Evolutionary conservation across 2,329 filamentous ascomycete genomes (phyloP), one percentile per base, ranked within the genome.

Genomic region (Thermochaetoides dissita): DNA sequence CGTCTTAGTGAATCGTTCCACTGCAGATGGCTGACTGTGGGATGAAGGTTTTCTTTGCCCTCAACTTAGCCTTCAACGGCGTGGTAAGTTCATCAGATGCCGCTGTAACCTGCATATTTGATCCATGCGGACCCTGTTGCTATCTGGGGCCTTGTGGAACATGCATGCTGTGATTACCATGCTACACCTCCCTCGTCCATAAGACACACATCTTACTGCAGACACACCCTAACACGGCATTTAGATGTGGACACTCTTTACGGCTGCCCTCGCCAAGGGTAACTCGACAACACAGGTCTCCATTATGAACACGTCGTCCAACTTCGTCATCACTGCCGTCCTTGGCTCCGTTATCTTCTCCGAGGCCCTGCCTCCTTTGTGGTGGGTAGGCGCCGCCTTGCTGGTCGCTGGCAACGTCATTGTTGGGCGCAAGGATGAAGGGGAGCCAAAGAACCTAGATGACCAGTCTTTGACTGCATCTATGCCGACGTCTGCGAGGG

Each of bases 241-340:
- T 9, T 38, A 75, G 61, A 89, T 89, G 84, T 89, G 84, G 84
- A 77, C 80, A 0, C 71, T 89, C 38, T 89, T 88, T 64, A 89
- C 84, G 6, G 73, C 76, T 39, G 84, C 84, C 40, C 72, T 89
- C n/a, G 76, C 82, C 0, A 71, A 74, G 11, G 81, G 82, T 10
- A 72, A 74, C 44, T 86, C 81, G 2, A 86, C 84, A 7, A 84
- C 84, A 0, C 81, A 85, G 55, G 84, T 88, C 38, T 81, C 76
- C 51, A 81, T 89, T 57, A 76, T 89, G 59, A 89, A 89, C 60
- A 88, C 84, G 3, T 84, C 81, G 10, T 71, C 81, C 43, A 89
- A 89, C 63, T 89, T 89, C 59, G 71, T 89, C 62, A 62, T 86
- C 46, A 88, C 84, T 0, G 84, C 84, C 7, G 49, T 88, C 6